Percentiles rank a stretch among this genome's conserved stretches.
phyloP scores from a whole-genome alignment of 331 rosid genomes.

The Quercus tomentella region DNA sequence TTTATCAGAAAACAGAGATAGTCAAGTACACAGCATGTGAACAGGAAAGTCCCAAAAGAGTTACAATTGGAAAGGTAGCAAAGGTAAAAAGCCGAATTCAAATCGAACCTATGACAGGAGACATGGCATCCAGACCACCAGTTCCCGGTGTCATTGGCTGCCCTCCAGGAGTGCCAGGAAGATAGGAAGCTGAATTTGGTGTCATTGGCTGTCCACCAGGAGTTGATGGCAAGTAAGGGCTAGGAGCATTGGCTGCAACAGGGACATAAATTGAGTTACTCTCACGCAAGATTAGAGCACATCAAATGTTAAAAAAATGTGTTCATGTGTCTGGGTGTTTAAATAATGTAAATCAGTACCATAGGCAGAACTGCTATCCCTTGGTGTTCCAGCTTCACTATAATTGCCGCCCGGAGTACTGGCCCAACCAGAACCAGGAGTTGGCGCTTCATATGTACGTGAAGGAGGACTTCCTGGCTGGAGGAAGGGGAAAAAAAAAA shows the following conservation, averaged over 20 bases:
- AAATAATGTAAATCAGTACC: slow-evolving; percentile 37
- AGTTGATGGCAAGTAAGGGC: slow-evolving; percentile 98
- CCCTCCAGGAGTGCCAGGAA: slow-evolving; percentile 99
- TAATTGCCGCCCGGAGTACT: slow-evolving; percentile 87
- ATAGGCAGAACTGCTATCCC: slow-evolving; percentile 60
- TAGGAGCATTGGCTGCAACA: slow-evolving; percentile 90
- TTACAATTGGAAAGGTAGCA: not conserved
- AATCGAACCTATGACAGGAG: slow-evolving; percentile 78
- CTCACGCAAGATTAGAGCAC: slow-evolving; percentile 3
- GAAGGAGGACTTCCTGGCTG: slow-evolving; percentile 98
- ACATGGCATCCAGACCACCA: slow-evolving; percentile 94
- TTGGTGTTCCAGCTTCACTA: slow-evolving; percentile 96
- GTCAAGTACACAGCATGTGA: no score
- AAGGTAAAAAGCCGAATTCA: not conserved
- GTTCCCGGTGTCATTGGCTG: slow-evolving; percentile 99
- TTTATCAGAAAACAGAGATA: no score
- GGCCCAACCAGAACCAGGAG: slow-evolving; percentile 99
- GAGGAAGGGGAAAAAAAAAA: not conserved
- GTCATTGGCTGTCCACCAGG: slow-evolving; percentile 99
- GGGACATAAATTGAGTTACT: not conserved
- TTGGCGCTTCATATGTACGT: slow-evolving; percentile 93
- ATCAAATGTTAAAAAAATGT: not conserved
- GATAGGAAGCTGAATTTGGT: slow-evolving; percentile 91
- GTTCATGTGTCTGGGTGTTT: not conserved
- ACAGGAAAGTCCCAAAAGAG: no score